phyloP scores from a whole-genome alignment of 148 eudicot species.

The Limonium bicolor region DNA sequence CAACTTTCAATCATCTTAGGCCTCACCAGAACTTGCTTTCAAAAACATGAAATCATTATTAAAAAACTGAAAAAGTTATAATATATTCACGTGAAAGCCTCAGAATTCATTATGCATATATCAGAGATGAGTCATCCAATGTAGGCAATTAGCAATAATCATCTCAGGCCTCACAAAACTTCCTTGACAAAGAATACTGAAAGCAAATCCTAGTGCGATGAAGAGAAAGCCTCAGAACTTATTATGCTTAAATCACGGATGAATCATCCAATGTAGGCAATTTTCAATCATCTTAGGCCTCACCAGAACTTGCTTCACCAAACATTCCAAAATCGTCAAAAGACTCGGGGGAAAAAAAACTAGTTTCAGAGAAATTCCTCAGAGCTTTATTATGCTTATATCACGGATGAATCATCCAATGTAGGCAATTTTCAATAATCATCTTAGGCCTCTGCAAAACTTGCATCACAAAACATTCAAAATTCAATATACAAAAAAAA shows the following conservation, averaged over 20 bases:
- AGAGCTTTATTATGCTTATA: neutral
- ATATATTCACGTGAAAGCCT: too few species aligned
- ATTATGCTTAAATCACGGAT: neutral
- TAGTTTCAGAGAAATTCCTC: neutral
- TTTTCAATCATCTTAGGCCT: neutral
- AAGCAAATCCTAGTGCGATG: neutral
- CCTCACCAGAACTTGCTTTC: neutral
- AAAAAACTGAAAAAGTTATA: neutral
- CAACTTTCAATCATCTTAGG: constrained; percentile 1
- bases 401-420: neutral
- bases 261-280: neutral
- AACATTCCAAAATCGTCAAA: neutral
- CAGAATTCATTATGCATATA: neutral
- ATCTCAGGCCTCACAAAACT: neutral
- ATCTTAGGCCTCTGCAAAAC: too few species aligned
- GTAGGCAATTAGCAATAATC: neutral
- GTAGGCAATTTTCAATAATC: too few species aligned
- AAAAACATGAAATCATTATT: neutral
- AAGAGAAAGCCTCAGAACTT: neutral
- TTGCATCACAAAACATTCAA: too few species aligned
- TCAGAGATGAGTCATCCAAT: neutral
- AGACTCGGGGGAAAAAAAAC: neutral
- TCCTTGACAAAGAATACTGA: neutral
- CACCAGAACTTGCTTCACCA: too few species aligned
- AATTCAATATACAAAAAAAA: too few species aligned